phyloP scores from a whole-genome alignment of 495 filamentous ascomycete species.

The Neohortaea acidophila region DNA sequence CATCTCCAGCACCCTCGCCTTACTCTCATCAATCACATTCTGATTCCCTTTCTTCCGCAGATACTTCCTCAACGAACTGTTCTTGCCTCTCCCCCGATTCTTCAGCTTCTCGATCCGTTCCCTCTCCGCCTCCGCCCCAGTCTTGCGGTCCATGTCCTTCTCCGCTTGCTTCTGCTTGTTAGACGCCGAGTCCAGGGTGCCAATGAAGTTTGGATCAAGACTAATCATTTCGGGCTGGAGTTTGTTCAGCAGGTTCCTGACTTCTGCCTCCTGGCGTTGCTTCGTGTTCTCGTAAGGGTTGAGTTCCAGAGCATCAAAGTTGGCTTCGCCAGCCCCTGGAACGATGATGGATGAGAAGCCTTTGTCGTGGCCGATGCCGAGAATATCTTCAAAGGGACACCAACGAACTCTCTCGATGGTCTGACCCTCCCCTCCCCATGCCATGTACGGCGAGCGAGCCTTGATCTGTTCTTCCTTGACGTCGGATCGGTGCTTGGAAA shows the following conservation, averaged over 20 bases:
- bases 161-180: slow-evolving; percentile 57
- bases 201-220: slow-evolving; percentile 77
- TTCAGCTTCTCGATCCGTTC: slow-evolving; percentile 55
- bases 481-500: slow-evolving; percentile 47
- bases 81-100: slow-evolving; percentile 75
- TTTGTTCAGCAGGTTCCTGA: slow-evolving; percentile 78
- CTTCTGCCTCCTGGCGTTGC: slow-evolving; percentile 86
- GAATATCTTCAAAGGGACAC: slow-evolving; percentile 89
- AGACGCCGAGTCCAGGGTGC: slow-evolving; percentile 63
- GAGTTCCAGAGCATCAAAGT: slow-evolving; percentile 82
- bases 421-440: slow-evolving; percentile 77
- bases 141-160: slow-evolving; percentile 55
- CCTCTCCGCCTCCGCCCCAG: slow-evolving; percentile 14
- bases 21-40: slow-evolving; percentile 86
- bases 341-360: slow-evolving; percentile 83
- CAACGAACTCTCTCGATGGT: slow-evolving; percentile 66
- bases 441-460: slow-evolving; percentile 79
- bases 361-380: slow-evolving; percentile 68
- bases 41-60: slow-evolving; percentile 73
- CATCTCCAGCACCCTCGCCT: slow-evolving; percentile 50
- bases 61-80: slow-evolving; percentile 70
- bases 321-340: slow-evolving; percentile 87
- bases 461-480: slow-evolving; percentile 44
- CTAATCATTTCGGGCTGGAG: slow-evolving; percentile 95
- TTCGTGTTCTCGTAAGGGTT: slow-evolving; percentile 96